phyloP scores from a whole-genome alignment of 768 basidiomycete species.

The Strobilomyces echinocephalus region DNA sequence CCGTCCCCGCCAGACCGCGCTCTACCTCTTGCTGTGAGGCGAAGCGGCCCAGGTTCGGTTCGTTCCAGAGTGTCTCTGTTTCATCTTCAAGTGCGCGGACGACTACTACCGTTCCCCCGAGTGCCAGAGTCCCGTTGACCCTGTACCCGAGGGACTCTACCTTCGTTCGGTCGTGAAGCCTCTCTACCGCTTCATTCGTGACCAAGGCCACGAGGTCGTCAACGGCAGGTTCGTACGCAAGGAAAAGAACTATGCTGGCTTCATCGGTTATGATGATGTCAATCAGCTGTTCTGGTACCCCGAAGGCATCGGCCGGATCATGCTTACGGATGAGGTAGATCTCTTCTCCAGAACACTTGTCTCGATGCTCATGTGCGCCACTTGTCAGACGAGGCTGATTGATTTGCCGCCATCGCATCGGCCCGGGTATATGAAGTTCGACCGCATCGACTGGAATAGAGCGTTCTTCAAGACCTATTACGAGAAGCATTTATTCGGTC shows the following conservation, averaged over 20 bases:
- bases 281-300: slow-evolving; percentile 99
- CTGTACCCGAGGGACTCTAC: slow-evolving; percentile 95
- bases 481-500: slow-evolving; percentile 94
- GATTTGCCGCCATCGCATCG: slow-evolving; percentile 88
- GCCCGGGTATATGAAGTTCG: slow-evolving; percentile 97
- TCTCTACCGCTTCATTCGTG: slow-evolving; percentile 91
- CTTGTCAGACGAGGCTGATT: slow-evolving; percentile 72
- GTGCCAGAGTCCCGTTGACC: slow-evolving; percentile 83
- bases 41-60: too few species aligned
- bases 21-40: too few species aligned
- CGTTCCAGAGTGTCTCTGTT: too few species aligned
- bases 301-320: slow-evolving; percentile 92
- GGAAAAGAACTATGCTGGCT: slow-evolving; percentile 88
- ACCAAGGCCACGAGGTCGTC: slow-evolving; percentile 95
- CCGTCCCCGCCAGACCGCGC: slow-evolving; percentile 89
- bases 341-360: neutral
- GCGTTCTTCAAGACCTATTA: slow-evolving; percentile 99
- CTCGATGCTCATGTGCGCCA: slow-evolving; percentile 1
- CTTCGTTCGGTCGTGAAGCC: slow-evolving; percentile 88
- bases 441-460: slow-evolving; percentile 92
- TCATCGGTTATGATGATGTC: slow-evolving; percentile 98
- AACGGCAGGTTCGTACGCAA: slow-evolving; percentile 92
- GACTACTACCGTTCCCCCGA: too few species aligned
- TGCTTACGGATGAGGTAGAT: slow-evolving; percentile 78
- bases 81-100: slow-evolving; percentile 99